Base-by-base conservation (phyloP, 495 filamentous ascomycete genomes). In the Sporormia fimetaria region DNA sequence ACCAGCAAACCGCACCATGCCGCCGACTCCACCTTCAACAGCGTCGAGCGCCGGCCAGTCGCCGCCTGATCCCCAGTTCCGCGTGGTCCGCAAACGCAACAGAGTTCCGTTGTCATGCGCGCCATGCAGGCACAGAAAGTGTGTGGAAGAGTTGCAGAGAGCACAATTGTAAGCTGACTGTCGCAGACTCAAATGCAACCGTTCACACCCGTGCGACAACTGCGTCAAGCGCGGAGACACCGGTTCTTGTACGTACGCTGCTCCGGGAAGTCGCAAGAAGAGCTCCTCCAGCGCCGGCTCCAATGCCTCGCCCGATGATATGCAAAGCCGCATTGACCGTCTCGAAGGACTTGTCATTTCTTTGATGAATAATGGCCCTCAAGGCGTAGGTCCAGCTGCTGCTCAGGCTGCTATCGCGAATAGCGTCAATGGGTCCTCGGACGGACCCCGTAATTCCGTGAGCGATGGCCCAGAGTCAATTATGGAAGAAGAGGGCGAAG, bases 291-390 rank as follows among this genome's bases (percentile, higher is more conserved):
- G 74, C 42, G 63, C 69, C 40, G 61, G 64, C 48, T 65, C 74
- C 56, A 64, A 68, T 50, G 65, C 72, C 37, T 69, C 81, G 33
- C 76, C 90, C 20, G 88, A 94, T 71, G 90, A 95, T 61, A 99
- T 99, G 90, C 90, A 99, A 64, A 92, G 87, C 56, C 81, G 90
- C 58, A 99, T 99, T 63, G 86, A 99, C 65, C 79, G 90, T 50
- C 64, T 99, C 51, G 90, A 99, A 72, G 82, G 87, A 37, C 66
- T 99, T 56, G 90, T 99, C 37, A 61, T 99, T 37, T 92, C 85
- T 2, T 66, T 99, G 62, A 96, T 99, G 90, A 88, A 87, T 49
- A 87, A 87, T 62, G 87, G 85, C 33, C 33, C 50, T 11, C 47
- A 56, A 6, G 68, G 75, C 46, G 74, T 67, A 58, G 75, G 78